Conservation (phyloP, 2,329 filamentous ascomycete species). For the Diaporthe australafricana region DNA sequence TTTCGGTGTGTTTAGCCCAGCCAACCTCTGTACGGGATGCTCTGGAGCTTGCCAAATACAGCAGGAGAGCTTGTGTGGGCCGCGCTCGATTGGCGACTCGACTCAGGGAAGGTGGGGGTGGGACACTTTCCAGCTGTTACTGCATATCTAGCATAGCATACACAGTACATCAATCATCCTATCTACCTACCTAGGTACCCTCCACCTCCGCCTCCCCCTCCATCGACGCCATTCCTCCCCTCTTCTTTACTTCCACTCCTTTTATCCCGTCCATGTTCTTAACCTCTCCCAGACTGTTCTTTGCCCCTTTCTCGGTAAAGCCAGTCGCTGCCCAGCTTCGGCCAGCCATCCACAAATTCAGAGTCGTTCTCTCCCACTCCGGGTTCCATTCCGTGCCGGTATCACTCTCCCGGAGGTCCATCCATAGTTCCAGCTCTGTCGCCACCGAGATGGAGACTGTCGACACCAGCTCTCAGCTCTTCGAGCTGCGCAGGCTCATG, state of each 20-base stretch:
- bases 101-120: constrained; percentile 24
- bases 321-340: not conserved
- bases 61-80: constrained; percentile 35
- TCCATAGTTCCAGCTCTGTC: constrained; percentile 20
- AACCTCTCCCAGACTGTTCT: constrained; percentile 24
- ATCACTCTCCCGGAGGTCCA: constrained; percentile 4
- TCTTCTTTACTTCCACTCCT: constrained; percentile 3
- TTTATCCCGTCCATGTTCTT: constrained; percentile 32
- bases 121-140: not conserved
- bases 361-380: constrained; percentile 10
- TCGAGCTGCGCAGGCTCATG: constrained; percentile 86
- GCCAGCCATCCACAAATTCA: constrained; percentile 2
- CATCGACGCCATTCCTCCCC: not conserved
- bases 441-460: constrained; percentile 75
- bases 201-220: constrained; percentile 1
- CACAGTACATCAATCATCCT: too few relatives aligned
- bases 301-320: constrained; percentile 12
- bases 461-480: constrained; percentile 81
- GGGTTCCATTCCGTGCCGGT: not conserved
- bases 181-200: too few relatives aligned
- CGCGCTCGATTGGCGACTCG: constrained; percentile 22
- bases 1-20: not conserved
- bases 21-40: not conserved
- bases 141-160: not conserved
- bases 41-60: constrained; percentile 26